Conservation (phyloP, 768 basidiomycete genomes). For the Heimioporus sp. region DNA sequence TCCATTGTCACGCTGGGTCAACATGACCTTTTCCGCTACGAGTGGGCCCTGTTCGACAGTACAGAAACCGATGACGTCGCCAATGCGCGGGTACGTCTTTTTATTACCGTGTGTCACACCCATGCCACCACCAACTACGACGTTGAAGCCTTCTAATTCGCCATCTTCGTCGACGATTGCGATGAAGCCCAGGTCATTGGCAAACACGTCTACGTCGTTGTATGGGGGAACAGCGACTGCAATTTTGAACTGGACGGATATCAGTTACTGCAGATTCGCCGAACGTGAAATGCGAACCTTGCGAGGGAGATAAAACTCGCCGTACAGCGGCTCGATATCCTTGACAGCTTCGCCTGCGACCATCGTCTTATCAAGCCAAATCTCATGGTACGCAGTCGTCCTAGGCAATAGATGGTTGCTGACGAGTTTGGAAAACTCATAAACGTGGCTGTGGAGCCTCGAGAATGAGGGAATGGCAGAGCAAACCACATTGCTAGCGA, state of each 20-base stretch:
- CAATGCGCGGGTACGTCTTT: constrained; percentile 94
- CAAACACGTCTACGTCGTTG: constrained; percentile 95
- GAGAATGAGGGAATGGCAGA: constrained; percentile 90
- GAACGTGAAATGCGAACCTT: constrained; percentile 54
- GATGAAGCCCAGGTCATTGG: constrained; percentile 96
- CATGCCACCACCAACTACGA: constrained; percentile 95
- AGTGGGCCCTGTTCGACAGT: constrained; percentile 79
- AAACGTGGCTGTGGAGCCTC: constrained; percentile 80
- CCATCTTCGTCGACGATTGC: constrained; percentile 80
- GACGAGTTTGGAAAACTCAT: constrained; percentile 77
- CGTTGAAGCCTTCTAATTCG: constrained; percentile 89
- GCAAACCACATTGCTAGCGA: constrained; percentile 78
- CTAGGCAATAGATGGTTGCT: constrained; percentile 86
- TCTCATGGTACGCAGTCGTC: constrained; percentile 96
- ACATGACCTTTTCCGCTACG: constrained; percentile 91
- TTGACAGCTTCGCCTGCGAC: constrained; percentile 92
- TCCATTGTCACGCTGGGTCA: constrained; percentile 93
- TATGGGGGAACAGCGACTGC: constrained; percentile 95
- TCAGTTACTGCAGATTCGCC: neutral
- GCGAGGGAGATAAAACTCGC: constrained; percentile 93
- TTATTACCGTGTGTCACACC: constrained; percentile 99
- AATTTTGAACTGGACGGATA: constrained; percentile 78
- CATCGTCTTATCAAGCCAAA: constrained; percentile 97
- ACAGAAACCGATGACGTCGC: constrained; percentile 89
- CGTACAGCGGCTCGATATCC: constrained; percentile 96